These are phyloP conservation scores for Calonectria henricotiae DNA, from an alignment of 2,329 filamentous ascomycete species.

Conservation along the genomic window DNA sequence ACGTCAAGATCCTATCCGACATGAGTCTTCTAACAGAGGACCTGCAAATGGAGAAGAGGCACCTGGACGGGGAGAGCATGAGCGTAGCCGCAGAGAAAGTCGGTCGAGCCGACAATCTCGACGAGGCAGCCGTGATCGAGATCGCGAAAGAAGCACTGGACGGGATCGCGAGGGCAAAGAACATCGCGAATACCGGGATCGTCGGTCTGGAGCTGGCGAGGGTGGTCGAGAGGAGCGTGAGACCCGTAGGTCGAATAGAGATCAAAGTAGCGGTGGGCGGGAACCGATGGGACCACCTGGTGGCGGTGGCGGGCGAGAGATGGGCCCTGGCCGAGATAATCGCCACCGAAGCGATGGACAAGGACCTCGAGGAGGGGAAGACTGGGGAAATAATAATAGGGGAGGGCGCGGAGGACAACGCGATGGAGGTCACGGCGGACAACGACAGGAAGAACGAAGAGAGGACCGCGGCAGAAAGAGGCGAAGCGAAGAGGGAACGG, in stretches of 20 bases:
- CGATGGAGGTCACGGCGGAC: conserved; percentile 43
- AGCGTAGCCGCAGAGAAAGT: conserved; percentile 62
- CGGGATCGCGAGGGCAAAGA: conserved; percentile 67
- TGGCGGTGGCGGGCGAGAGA: conserved; percentile 49
- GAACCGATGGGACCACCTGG: conserved; percentile 55
- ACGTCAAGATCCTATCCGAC: conserved; percentile 63
- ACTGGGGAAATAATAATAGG: conserved; percentile 57
- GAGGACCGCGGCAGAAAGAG: conserved; percentile 60
- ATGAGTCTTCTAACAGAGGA: conserved; percentile 57
- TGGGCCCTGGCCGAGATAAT: conserved; percentile 54
- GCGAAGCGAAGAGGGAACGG: conserved; percentile 67
- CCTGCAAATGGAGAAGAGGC: conserved; percentile 55
- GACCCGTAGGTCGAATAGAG: conserved; percentile 52
- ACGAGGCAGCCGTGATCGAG: conserved; percentile 69
- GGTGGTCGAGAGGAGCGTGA: conserved; percentile 58
- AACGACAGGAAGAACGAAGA: conserved; percentile 56
- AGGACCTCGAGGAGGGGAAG: conserved; percentile 53
- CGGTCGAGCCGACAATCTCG: conserved; percentile 62
- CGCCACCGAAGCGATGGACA: conserved; percentile 55
- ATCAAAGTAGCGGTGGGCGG: conserved; percentile 49
- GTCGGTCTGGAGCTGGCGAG: conserved; percentile 58
- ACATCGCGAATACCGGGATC: conserved; percentile 64
- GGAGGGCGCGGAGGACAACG: conserved; percentile 59
- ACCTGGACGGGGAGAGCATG: conserved; percentile 58
- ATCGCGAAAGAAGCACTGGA: conserved; percentile 65